Evolutionary conservation across 2,329 filamentous ascomycete genomes (phyloP).

Genomic region (Microdochium paspali): DNA sequence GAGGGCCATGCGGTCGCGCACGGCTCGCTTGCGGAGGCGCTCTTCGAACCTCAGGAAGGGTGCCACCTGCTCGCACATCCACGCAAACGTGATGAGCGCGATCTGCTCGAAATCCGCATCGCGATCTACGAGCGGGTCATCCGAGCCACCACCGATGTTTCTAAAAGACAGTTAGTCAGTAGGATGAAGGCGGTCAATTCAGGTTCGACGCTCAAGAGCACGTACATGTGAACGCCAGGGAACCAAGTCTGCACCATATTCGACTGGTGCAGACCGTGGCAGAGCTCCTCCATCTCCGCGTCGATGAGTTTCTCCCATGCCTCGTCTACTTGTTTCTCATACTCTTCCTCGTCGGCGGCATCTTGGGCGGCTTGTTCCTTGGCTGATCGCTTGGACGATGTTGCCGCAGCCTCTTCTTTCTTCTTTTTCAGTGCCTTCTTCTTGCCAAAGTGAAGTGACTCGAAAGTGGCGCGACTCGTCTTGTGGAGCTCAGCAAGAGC

Average conservation of each 20-base stretch:
- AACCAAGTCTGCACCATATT: conserved; percentile 43
- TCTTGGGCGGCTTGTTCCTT: neutral
- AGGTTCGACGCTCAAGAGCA: neutral
- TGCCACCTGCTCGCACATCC: neutral
- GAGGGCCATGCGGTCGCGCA: neutral
- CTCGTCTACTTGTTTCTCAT: neutral
- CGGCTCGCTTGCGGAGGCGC: neutral
- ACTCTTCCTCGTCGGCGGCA: neutral
- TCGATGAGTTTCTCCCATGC: neutral
- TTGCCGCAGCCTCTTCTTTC: no score
- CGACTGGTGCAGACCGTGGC: neutral
- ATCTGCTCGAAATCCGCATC: neutral
- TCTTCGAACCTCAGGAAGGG: neutral
- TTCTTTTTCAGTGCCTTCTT: neutral
- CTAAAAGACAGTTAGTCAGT: neutral
- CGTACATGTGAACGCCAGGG: conserved; percentile 24
- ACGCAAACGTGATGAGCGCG: neutral
- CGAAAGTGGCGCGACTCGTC: neutral
- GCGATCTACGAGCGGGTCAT: neutral
- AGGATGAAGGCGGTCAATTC: neutral
- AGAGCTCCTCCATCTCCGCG: neutral
- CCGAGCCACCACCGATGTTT: neutral
- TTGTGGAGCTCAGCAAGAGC: neutral
- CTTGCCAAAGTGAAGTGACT: neutral
- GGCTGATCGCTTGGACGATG: no score